phyloP scores from a whole-genome alignment of 371 early-diverging fungal genomes.

The Apophysomyces ossiformis region DNA sequence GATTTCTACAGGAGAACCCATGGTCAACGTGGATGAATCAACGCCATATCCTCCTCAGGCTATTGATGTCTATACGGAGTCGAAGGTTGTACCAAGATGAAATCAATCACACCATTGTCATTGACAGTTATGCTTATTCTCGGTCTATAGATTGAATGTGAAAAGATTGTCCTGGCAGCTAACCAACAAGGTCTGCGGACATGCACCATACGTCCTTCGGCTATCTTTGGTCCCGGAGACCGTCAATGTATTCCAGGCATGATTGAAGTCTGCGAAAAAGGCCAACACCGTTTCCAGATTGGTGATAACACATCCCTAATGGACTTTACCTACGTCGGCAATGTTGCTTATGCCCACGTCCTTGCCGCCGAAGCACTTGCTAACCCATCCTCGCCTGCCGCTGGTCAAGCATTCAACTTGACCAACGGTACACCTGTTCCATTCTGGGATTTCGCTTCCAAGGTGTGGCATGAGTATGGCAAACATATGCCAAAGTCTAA shows the following conservation, averaged over 20 bases:
- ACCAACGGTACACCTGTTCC: conserved; percentile 94
- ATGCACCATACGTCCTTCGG: conserved; percentile 85
- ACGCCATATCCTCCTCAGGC: conserved; percentile 72
- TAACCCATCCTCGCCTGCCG: conserved; percentile 41
- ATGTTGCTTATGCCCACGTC: conserved; percentile 90
- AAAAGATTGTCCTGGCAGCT: conserved; percentile 80
- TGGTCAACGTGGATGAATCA: conserved; percentile 84
- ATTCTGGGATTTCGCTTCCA: conserved; percentile 88
- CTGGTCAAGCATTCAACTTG: conserved; percentile 84
- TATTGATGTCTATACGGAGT: conserved; percentile 92
- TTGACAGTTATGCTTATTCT: neutral
- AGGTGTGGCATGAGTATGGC: conserved; percentile 67
- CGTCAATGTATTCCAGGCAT: conserved; percentile 81
- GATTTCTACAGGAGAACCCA: conserved; percentile 78
- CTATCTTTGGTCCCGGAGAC: conserved; percentile 95
- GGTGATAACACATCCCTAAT: conserved; percentile 87
- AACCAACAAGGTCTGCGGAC: conserved; percentile 77
- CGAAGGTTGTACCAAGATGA: conserved; percentile 64
- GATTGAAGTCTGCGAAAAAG: conserved; percentile 74
- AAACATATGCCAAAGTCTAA: conserved; percentile 45
- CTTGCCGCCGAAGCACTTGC: conserved; percentile 83
- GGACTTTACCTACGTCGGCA: conserved; percentile 95
- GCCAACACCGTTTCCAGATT: conserved; percentile 78
- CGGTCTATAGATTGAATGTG: conserved; percentile 68
- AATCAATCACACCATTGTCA: neutral